phyloP scores from a whole-genome alignment of 1,284 basidiomycete species.

The Leccinum holopus region DNA sequence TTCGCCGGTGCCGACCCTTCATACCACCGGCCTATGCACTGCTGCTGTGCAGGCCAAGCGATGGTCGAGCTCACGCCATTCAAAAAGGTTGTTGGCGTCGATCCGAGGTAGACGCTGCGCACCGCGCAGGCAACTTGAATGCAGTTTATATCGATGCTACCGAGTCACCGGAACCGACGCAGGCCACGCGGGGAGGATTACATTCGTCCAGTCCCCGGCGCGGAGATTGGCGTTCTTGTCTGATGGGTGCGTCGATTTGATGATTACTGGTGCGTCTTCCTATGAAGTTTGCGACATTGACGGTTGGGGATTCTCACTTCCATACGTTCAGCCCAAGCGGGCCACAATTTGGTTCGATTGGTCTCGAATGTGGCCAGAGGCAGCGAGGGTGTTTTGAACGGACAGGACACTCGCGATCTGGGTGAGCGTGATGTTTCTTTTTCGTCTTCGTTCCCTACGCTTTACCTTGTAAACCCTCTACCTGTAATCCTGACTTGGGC shows the following conservation, averaged over 20 bases:
- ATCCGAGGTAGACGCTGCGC: slow-evolving; percentile 74
- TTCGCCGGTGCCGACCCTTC: background rate
- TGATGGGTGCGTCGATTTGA: slow-evolving; percentile 66
- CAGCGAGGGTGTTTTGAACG: slow-evolving; percentile 59
- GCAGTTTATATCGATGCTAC: background rate
- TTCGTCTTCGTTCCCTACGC: background rate
- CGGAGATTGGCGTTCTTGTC: slow-evolving; percentile 57
- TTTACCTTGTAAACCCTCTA: background rate
- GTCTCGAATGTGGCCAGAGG: slow-evolving; percentile 68
- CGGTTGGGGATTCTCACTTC: background rate
- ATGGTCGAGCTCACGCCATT: slow-evolving; percentile 65
- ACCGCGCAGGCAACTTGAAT: slow-evolving; percentile 30
- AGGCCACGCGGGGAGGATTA: slow-evolving; percentile 29
- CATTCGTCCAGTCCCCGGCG: slow-evolving; percentile 52
- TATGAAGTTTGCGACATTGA: background rate
- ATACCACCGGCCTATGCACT: background rate
- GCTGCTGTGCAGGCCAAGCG: slow-evolving; percentile 55
- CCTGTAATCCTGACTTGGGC: background rate
- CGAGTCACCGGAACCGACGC: background rate
- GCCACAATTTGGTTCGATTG: slow-evolving; percentile 83
- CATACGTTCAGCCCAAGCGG: slow-evolving; percentile 64
- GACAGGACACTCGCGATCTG: slow-evolving; percentile 78
- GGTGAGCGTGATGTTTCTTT: slow-evolving; percentile 43
- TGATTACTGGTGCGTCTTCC: slow-evolving; percentile 61
- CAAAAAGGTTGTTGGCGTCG: slow-evolving; percentile 61